Evolutionary conservation across 2,329 filamentous ascomycete species (phyloP), one percentile per base, ranked within the genome.

Genomic region (Beauveria sp.): DNA sequence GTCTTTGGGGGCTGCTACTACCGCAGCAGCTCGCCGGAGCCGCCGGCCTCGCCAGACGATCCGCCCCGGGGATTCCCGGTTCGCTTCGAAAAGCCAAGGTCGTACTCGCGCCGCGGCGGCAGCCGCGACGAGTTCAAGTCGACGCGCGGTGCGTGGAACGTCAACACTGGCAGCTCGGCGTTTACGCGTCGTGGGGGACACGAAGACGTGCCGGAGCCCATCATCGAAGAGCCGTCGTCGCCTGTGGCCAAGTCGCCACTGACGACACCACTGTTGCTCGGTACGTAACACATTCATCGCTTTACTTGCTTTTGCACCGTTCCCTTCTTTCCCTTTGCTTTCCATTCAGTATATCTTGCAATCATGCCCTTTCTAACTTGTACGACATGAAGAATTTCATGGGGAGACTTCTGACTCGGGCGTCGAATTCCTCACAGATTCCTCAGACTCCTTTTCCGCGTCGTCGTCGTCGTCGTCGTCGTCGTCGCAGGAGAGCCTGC

Each of bases 221-320:
- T 72, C 38, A 67, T 75, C 34, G 74, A 76, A 50, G 74, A 76
- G 62, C 69, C 71, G 18, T 64, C 64, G 22, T 71, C 71, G 16
- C 61, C 69, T 3, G 54, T 66, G 6, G 56, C 62, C 9, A 50
- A 49, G 7, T 69, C 71, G 3, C 67, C 70, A 12, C 62, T 67
- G 8, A 61, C 53, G 16, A 55, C 55, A 26, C 63, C 67, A 4
- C 69, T 68, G 38, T 58, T 73, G 47, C 67, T 75, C 51, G 72
- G 73, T 75, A 66, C 62, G 70, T 63, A 12, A 55, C 8, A 55
- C 8, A 38, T 38, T 38, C 14, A 14, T 38, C 34, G 34, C 12
- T 12, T 38, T 38, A 5, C 12, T 5, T 30, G 8, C 9, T 30
- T 38, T 38, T 38, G 34, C 34, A 38, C 5, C 14, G 14, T n/a